A percentile compares a stretch with the other conserved stretches of the same genome.
phyloP scores from a whole-genome alignment of 2,329 filamentous ascomycete species.

The Pseudocercospora crystallina region DNA sequence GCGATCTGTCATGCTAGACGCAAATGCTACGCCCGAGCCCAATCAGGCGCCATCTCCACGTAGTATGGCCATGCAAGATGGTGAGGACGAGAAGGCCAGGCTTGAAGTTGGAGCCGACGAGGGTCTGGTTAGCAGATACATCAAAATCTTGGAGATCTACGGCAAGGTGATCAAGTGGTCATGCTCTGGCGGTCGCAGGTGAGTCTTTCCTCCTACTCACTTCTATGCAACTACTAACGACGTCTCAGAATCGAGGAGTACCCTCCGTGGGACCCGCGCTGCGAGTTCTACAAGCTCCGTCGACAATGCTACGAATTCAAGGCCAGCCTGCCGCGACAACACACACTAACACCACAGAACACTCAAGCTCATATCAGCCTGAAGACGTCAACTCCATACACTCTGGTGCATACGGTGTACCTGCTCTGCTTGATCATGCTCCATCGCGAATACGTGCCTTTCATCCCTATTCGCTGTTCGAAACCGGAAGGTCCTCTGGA shows the following conservation, averaged over 20 bases:
- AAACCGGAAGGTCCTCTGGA: constrained; percentile 61
- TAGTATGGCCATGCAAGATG: constrained; percentile 18
- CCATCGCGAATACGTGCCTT: constrained; percentile 67
- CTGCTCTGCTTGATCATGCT: constrained; percentile 67
- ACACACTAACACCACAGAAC: constrained; percentile 61
- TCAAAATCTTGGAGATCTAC: constrained; percentile 56
- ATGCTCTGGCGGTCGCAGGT: constrained; percentile 58
- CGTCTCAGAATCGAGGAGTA: constrained; percentile 46
- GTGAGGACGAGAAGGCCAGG: constrained; percentile 45
- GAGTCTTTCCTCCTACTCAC: constrained; percentile 15
- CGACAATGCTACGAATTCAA: constrained; percentile 56
- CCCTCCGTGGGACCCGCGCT: constrained; percentile 61
- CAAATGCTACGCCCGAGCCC: constrained; percentile 22
- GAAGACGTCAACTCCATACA: constrained; percentile 63
- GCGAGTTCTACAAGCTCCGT: constrained; percentile 56
- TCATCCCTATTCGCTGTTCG: constrained; percentile 56
- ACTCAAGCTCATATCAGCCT: constrained; percentile 66
- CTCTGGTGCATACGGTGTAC: constrained; percentile 66
- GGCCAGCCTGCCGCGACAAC: constrained; percentile 54
- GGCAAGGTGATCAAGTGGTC: constrained; percentile 58
- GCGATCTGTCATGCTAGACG: constrained; percentile 43
- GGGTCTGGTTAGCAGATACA: constrained; percentile 51
- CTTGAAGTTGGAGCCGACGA: constrained; percentile 55
- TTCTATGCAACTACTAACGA: neutral
- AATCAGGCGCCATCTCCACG: constrained; percentile 19